These are phyloP conservation scores for Geotrichum candidum DNA, from an alignment of 1,139 yeast species.

Conservation along the genomic window DNA sequence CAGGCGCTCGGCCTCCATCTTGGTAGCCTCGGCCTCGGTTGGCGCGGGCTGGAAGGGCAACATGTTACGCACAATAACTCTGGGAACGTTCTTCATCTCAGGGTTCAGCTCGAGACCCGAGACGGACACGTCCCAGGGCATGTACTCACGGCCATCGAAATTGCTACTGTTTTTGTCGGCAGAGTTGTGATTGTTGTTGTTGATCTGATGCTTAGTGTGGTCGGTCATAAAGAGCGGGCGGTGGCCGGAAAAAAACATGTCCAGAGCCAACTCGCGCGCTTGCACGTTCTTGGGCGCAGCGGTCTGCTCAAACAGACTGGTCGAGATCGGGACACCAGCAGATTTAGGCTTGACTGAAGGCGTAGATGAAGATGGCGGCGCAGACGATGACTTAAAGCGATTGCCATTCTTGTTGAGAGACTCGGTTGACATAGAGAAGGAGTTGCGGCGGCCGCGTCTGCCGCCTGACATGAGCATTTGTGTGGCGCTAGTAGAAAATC, in stretches of 20 bases:
- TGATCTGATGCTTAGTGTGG: constrained; percentile 9
- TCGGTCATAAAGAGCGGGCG: constrained; percentile 28
- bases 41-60: constrained; percentile 20
- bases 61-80: constrained; percentile 21
- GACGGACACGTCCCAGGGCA: constrained; percentile 25
- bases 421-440: constrained; percentile 11
- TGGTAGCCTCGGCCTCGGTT: constrained; percentile 14
- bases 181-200: constrained; percentile 10
- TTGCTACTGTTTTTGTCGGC: constrained; percentile 3
- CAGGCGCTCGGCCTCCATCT: constrained; percentile 16
- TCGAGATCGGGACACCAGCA: constrained; percentile 4
- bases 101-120: constrained; percentile 22
- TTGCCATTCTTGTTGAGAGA: constrained; percentile 3
- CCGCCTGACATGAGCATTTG: neutral
- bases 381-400: constrained; percentile 17
- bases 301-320: constrained; percentile 11
- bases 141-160: constrained; percentile 15
- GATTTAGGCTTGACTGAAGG: neutral
- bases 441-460: constrained; percentile 14
- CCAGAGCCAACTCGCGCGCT: constrained; percentile 25
- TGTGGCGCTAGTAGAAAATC: constrained; percentile 1
- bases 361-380: constrained; percentile 14
- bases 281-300: constrained; percentile 12
- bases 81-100: constrained; percentile 24
- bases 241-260: constrained; percentile 31